These are phyloP conservation scores for Discostella stelligera DNA, from an alignment of 352 stramenopile species.

Conservation along the genomic window DNA sequence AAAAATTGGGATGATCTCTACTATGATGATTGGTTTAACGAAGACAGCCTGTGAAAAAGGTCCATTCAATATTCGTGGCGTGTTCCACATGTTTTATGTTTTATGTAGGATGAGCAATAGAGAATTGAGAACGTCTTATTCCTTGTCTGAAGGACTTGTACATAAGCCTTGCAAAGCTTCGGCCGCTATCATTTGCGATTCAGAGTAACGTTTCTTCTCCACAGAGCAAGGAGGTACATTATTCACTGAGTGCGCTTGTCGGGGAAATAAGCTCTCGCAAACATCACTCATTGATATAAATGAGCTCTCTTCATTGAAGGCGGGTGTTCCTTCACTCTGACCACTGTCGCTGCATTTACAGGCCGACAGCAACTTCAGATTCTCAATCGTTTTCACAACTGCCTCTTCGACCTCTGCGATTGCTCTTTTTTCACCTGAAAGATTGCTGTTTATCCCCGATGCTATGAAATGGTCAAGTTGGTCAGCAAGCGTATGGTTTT, in stretches of 20 bases:
- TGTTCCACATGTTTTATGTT: neutral
- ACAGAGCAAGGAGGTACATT: constrained; percentile 4
- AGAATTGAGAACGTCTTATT: neutral
- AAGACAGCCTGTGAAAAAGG: constrained; percentile 57
- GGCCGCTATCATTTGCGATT: constrained; percentile 38
- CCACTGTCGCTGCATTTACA: neutral
- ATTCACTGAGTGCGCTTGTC: constrained; percentile 6
- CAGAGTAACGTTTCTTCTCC: constrained; percentile 13
- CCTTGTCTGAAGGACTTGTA: constrained; percentile 1
- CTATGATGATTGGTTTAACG: constrained; percentile 62
- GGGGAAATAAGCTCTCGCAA: constrained; percentile 34
- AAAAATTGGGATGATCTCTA: constrained; percentile 63
- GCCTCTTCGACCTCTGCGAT: constrained; percentile 54
- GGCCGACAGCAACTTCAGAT: constrained; percentile 24
- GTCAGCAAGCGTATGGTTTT: constrained; percentile 51
- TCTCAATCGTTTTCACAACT: constrained; percentile 35
- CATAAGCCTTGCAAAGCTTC: constrained; percentile 23
- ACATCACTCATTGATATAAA: constrained; percentile 32
- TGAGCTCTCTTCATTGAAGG: neutral
- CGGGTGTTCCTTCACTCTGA: constrained; percentile 12
- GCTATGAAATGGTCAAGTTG: constrained; percentile 45
- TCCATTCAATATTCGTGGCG: constrained; percentile 1
- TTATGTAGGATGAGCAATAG: neutral
- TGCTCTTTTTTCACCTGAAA: constrained; percentile 46
- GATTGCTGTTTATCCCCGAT: constrained; percentile 21